These are phyloP conservation scores for Fusarium sp. DNA, from an alignment of 2,329 filamentous ascomycete species.

Conservation along the genomic window DNA sequence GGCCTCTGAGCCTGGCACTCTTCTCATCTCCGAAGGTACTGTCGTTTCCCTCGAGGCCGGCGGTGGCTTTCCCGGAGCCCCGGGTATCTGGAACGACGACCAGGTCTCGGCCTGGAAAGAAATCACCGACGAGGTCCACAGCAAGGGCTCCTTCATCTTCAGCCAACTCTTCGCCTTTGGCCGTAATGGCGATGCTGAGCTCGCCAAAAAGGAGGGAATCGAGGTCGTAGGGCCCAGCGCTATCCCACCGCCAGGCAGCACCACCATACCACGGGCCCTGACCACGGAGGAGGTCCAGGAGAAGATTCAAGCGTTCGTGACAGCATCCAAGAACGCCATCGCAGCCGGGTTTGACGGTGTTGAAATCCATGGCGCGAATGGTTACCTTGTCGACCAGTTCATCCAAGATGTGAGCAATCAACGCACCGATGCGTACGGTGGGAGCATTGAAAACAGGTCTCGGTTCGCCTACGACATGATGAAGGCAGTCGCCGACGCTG, in stretches of 20 bases:
- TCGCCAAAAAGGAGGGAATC: slow-evolving; percentile 43
- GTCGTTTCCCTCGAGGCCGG: slow-evolving; percentile 48
- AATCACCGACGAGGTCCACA: slow-evolving; percentile 70
- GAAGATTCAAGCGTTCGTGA: slow-evolving; percentile 65
- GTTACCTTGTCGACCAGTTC: slow-evolving; percentile 71
- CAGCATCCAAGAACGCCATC: slow-evolving; percentile 63
- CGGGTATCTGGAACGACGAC: slow-evolving; percentile 65
- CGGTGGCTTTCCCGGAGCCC: slow-evolving; percentile 55
- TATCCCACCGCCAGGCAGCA: slow-evolving; percentile 55
- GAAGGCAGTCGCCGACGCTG: slow-evolving; percentile 48
- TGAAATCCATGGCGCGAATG: slow-evolving; percentile 67
- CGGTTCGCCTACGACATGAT: slow-evolving; percentile 62
- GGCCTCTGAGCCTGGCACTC: slow-evolving; percentile 52
- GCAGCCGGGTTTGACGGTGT: slow-evolving; percentile 75
- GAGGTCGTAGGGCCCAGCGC: slow-evolving; percentile 43
- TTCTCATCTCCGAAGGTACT: slow-evolving; percentile 58
- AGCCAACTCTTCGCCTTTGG: slow-evolving; percentile 70
- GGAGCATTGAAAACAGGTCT: slow-evolving; percentile 60
- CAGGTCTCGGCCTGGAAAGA: slow-evolving; percentile 69
- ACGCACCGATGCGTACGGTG: slow-evolving; percentile 62
- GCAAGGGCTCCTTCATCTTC: slow-evolving; percentile 67
- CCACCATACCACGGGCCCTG: slow-evolving; percentile 67
- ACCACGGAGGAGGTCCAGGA: slow-evolving; percentile 69
- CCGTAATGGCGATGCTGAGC: slow-evolving; percentile 55
- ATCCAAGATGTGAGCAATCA: slow-evolving; percentile 60